phyloP scores from a whole-genome alignment of 371 early-diverging fungal genomes.

The Haplosporangium sp. region DNA sequence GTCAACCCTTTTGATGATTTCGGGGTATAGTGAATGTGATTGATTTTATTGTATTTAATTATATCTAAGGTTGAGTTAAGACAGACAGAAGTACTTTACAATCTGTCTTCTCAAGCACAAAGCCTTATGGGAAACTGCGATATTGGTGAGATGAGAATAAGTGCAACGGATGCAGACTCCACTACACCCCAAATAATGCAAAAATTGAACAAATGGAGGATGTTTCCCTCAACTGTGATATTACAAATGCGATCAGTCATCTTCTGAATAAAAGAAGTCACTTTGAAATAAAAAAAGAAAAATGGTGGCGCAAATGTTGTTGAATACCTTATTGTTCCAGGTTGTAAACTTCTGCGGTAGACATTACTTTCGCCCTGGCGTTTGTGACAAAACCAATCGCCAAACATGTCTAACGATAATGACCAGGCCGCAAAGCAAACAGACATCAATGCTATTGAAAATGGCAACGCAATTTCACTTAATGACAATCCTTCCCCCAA shows the following conservation, averaged over 20 bases:
- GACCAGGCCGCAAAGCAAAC: neutral
- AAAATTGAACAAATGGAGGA: neutral
- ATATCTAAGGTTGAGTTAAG: neutral
- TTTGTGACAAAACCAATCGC: neutral
- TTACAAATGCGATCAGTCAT: slow-evolving; percentile 12
- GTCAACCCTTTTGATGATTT: slow-evolving; percentile 10
- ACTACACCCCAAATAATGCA: neutral
- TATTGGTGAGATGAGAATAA: neutral
- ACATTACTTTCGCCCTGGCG: neutral
- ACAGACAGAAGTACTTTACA: neutral
- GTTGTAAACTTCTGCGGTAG: neutral
- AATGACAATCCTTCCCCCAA: slow-evolving; percentile 22
- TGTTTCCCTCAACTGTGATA: neutral
- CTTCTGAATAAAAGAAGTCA: slow-evolving; percentile 1
- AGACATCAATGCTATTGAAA: neutral
- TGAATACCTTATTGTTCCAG: neutral
- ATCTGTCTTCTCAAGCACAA: neutral
- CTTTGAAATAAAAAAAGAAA: slow-evolving; percentile 1
- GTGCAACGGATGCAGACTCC: slow-evolving; percentile 1
- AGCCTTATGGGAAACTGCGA: neutral
- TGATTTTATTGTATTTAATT: slow-evolving; percentile 6
- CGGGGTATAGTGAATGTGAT: neutral
- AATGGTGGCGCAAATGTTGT: slow-evolving; percentile 26
- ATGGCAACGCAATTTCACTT: neutral
- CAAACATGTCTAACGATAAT: neutral